Conservation (phyloP, 257 asterid genomes). For the Galeopsis tetrahit region DNA sequence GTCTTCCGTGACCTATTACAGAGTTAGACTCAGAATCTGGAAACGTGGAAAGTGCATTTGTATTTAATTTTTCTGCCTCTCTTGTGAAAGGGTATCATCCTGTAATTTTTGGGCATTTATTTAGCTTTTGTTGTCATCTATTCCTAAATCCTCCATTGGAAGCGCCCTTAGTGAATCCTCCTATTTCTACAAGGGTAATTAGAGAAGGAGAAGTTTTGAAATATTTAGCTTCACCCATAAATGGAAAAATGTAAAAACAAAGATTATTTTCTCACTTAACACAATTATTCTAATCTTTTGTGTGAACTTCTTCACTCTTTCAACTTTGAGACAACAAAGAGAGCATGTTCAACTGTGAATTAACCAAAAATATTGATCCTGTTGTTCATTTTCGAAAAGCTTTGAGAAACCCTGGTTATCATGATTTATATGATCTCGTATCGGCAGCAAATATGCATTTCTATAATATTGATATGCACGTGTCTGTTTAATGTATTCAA, state of each 20-base stretch:
- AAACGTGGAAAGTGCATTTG: constrained; percentile 3
- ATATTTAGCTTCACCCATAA: neutral
- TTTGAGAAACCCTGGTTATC: constrained; percentile 10
- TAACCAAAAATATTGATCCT: constrained; percentile 5
- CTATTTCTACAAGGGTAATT: neutral
- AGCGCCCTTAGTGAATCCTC: neutral
- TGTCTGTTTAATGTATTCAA: neutral
- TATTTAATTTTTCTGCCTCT: constrained; percentile 4
- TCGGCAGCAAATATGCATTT: constrained; percentile 3
- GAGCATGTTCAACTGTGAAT: neutral
- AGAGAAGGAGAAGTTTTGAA: constrained; percentile 1
- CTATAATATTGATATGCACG: constrained; percentile 15
- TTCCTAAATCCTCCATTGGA: too few species aligned
- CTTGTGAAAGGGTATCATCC: neutral
- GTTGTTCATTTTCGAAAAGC: constrained; percentile 1
- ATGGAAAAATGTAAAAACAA: neutral
- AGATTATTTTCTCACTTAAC: constrained; percentile 14
- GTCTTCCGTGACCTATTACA: neutral
- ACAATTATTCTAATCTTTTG: constrained; percentile 4
- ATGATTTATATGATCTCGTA: constrained; percentile 3
- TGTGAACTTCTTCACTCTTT: constrained; percentile 17
- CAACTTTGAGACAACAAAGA: constrained; percentile 12
- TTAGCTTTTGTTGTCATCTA: neutral
- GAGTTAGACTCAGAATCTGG: neutral
- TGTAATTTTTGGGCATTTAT: neutral